Conservation (phyloP, 2,329 filamentous ascomycete genomes). For the Arthrobotrys iridis region DNA sequence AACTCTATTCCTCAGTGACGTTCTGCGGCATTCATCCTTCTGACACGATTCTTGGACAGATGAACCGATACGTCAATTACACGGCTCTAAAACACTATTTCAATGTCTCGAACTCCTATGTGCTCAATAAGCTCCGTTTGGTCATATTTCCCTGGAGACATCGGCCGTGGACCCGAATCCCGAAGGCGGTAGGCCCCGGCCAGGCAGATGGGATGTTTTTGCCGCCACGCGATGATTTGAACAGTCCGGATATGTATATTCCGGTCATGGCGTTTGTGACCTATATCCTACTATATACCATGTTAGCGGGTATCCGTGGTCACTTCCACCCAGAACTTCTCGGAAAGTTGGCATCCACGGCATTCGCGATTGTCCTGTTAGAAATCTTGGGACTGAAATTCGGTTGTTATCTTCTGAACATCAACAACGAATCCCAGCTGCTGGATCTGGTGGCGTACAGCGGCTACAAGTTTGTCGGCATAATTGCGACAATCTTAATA, state of each 20-base stretch:
- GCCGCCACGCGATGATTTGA: constrained; percentile 92
- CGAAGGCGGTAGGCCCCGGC: constrained; percentile 69
- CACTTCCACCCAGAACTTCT: constrained; percentile 94
- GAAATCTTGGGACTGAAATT: constrained; percentile 92
- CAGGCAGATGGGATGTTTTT: constrained; percentile 81
- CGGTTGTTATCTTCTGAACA: constrained; percentile 91
- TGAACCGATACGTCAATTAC: constrained; percentile 88
- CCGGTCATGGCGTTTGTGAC: constrained; percentile 97
- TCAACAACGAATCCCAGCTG: constrained; percentile 91
- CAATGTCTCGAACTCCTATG: constrained; percentile 97
- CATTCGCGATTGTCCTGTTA: constrained; percentile 81
- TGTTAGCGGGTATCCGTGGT: constrained; percentile 87
- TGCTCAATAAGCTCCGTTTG: constrained; percentile 89
- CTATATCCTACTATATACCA: constrained; percentile 91
- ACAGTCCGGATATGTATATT: constrained; percentile 99
- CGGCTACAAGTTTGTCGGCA: constrained; percentile 98
- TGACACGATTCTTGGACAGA: constrained; percentile 63
- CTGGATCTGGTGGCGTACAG: constrained; percentile 95
- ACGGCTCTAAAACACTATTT: constrained; percentile 98
- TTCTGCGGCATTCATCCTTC: not conserved
- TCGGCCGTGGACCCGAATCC: constrained; percentile 92
- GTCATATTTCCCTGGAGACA: constrained; percentile 98
- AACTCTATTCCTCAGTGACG: constrained; percentile 5
- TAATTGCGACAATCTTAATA: constrained; percentile 82
- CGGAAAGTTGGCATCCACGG: constrained; percentile 85